Conservation (phyloP, 2,329 filamentous ascomycete species). For the Claviceps africana region DNA sequence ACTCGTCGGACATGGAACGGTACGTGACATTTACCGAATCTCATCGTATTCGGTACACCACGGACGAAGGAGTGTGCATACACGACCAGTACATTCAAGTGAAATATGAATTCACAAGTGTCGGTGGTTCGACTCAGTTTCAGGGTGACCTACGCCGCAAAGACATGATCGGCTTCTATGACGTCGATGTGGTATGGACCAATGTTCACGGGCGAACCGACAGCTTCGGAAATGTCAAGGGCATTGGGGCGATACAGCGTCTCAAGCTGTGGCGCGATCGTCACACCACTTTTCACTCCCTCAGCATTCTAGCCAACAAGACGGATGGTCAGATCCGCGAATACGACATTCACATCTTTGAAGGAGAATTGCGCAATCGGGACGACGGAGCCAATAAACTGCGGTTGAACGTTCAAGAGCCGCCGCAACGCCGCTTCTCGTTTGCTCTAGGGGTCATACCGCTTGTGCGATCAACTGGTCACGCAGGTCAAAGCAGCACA, state of each 20-base stretch:
- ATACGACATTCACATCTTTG: constrained; percentile 33
- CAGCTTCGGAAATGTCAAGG: constrained; percentile 34
- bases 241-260: constrained; percentile 36
- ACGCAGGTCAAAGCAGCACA: constrained; percentile 8
- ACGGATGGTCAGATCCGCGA: constrained; percentile 32
- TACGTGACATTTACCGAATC: constrained; percentile 33
- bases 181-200: constrained; percentile 39
- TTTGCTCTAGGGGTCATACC: constrained; percentile 29
- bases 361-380: constrained; percentile 29
- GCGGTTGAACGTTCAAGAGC: constrained; percentile 25
- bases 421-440: constrained; percentile 26
- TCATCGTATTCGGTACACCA: constrained; percentile 34
- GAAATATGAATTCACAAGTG: constrained; percentile 36
- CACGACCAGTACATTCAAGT: constrained; percentile 35
- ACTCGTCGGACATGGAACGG: constrained; percentile 35
- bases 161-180: constrained; percentile 36
- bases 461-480: constrained; percentile 19
- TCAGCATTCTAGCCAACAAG: constrained; percentile 34
- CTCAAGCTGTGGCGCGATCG: constrained; percentile 38
- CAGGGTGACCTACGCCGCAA: constrained; percentile 34
- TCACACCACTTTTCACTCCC: constrained; percentile 31
- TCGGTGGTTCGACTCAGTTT: constrained; percentile 33
- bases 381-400: constrained; percentile 33
- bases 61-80: constrained; percentile 30
- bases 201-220: constrained; percentile 35